Conservation (phyloP, 345 rosid genomes). For the Abelmoschus esculentus region DNA sequence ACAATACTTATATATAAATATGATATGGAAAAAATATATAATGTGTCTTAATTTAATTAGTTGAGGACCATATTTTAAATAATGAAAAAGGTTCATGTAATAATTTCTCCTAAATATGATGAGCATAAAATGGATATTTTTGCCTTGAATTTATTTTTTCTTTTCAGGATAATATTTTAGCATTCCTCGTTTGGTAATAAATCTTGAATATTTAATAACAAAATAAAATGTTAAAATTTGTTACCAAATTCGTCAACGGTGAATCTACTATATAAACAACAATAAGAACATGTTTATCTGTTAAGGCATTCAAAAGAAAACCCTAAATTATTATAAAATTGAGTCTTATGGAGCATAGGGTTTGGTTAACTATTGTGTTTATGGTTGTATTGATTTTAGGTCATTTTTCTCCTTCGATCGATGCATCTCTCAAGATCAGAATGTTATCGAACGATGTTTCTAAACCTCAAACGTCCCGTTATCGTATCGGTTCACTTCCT, state of each 20-base stretch:
- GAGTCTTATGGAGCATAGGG: not conserved
- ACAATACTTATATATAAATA: no score
- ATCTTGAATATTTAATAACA: not conserved
- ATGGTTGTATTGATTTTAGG: not conserved
- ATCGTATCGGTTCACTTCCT: not conserved
- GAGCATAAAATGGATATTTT: no score
- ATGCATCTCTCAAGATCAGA: not conserved
- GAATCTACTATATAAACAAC: not conserved
- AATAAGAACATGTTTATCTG: not conserved
- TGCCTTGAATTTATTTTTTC: no score
- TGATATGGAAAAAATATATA: no score
- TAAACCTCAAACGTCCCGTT: not conserved
- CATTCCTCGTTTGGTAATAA: not conserved
- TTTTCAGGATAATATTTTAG: no score
- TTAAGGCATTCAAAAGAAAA: not conserved
- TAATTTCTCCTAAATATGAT: no score
- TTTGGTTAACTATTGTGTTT: not conserved
- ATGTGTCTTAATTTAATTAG: no score
- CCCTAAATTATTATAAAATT: not conserved
- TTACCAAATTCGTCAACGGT: not conserved
- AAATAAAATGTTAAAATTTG: not conserved
- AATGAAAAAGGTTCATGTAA: no score
- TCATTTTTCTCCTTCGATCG: not conserved
- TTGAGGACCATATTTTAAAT: no score
- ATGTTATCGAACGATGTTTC: not conserved